phyloP scores from a whole-genome alignment of 1,139 yeast species.

The Pichia sp. region DNA sequence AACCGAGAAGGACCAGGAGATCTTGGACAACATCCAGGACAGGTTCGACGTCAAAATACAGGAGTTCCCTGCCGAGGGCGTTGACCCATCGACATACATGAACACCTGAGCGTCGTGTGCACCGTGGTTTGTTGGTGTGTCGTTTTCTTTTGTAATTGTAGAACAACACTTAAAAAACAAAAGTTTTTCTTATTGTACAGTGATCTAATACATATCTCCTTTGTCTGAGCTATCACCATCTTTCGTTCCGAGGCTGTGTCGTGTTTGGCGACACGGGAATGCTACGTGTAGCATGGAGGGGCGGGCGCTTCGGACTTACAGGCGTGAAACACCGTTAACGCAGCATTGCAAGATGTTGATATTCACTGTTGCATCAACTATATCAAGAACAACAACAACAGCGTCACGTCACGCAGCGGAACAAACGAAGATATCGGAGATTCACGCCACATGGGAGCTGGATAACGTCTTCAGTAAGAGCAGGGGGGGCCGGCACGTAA shows the following conservation, averaged over 20 bases:
- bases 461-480: neutral
- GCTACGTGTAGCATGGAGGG: too few species aligned
- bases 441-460: neutral
- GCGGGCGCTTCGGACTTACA: too few species aligned
- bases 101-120: slow-evolving; percentile 53
- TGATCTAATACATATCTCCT: slow-evolving; percentile 18
- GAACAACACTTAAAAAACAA: neutral
- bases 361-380: too few species aligned
- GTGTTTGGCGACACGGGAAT: neutral
- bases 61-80: slow-evolving; percentile 97
- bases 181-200: neutral
- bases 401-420: too few species aligned
- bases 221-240: neutral
- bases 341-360: too few species aligned
- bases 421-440: neutral
- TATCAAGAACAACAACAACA: too few species aligned
- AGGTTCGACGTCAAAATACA: slow-evolving; percentile 94
- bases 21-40: slow-evolving; percentile 88
- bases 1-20: slow-evolving; percentile 81
- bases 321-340: too few species aligned
- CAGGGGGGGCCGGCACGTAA: neutral
- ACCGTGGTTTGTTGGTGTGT: too few species aligned
- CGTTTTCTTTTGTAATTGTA: neutral
- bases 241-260: neutral
- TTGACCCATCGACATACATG: slow-evolving; percentile 97